Conservation (phyloP, 2,329 filamentous ascomycete species). For the Coniella vitis region DNA sequence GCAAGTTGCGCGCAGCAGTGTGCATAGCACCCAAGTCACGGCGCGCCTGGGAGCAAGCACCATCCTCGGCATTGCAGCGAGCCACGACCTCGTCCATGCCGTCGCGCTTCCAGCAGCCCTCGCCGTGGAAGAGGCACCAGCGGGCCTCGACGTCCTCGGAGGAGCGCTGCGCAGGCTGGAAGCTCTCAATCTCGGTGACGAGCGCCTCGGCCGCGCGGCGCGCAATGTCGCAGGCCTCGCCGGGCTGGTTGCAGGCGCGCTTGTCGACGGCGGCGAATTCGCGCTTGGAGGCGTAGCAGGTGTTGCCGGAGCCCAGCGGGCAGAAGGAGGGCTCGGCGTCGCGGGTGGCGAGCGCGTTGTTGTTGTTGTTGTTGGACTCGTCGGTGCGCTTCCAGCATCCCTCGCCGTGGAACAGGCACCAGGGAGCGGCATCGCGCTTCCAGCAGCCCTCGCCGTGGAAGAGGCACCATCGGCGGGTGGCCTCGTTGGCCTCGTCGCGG, state of each 20-base stretch:
- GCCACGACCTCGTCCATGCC: slow-evolving; percentile 18
- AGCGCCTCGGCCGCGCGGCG: slow-evolving; percentile 33
- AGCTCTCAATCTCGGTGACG: slow-evolving; percentile 23
- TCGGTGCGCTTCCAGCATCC: slow-evolving; percentile 27
- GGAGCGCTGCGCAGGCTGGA: slow-evolving; percentile 7
- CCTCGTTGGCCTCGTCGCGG: slow-evolving; percentile 9
- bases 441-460: slow-evolving; percentile 10
- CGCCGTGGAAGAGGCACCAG: slow-evolving; percentile 24
- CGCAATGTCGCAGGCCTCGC: slow-evolving; percentile 35
- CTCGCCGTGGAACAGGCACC: slow-evolving; percentile 21
- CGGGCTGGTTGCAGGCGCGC: slow-evolving; percentile 31
- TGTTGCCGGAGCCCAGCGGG: slow-evolving; percentile 18
- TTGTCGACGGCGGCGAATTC: slow-evolving; percentile 19
- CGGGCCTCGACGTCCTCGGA: slow-evolving; percentile 17
- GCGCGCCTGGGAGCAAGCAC: slow-evolving; percentile 29
- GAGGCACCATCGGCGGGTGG: slow-evolving; percentile 12
- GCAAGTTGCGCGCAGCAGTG: slow-evolving; percentile 25
- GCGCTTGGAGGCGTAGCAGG: slow-evolving; percentile 15
- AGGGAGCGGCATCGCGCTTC: slow-evolving; percentile 9
- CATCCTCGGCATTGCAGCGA: slow-evolving; percentile 26
- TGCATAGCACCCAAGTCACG: slow-evolving; percentile 30
- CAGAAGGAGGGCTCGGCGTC: slow-evolving; percentile 11
- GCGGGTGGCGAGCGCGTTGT: slow-evolving; percentile 4
- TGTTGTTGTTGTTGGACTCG: not conserved
- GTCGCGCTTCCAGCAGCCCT: slow-evolving; percentile 30